phyloP scores from a whole-genome alignment of 2,329 filamentous ascomycete species.

The Cercospora sojina region DNA sequence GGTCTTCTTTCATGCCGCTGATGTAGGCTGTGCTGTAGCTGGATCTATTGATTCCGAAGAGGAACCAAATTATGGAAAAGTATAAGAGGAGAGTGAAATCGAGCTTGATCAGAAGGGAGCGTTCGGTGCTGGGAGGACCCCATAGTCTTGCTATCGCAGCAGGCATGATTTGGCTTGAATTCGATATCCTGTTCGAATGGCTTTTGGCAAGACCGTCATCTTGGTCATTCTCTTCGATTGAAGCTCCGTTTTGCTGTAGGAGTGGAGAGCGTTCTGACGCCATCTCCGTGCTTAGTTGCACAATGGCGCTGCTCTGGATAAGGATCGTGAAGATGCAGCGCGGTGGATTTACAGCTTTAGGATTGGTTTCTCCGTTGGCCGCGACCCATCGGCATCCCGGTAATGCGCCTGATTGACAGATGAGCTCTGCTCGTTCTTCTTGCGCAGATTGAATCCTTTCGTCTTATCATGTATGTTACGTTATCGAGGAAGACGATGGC shows the following conservation, averaged over 20 bases:
- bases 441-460: neutral
- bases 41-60: constrained; percentile 49
- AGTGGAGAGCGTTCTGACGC: constrained; percentile 8
- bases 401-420: neutral
- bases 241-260: neutral
- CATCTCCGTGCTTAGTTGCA: constrained; percentile 6
- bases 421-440: neutral
- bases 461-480: neutral
- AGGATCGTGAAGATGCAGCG: neutral
- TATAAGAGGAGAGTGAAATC: constrained; percentile 34
- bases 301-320: neutral
- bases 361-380: neutral
- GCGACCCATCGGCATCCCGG: neutral
- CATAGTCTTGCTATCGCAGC: constrained; percentile 13
- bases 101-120: constrained; percentile 22
- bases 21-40: constrained; percentile 53
- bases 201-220: neutral
- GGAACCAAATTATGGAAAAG: constrained; percentile 51
- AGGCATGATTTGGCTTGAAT: neutral
- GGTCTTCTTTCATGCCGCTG: constrained; percentile 55
- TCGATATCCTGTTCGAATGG: neutral
- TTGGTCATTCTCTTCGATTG: neutral
- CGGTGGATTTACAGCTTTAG: neutral
- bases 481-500: neutral
- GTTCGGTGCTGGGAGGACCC: constrained; percentile 19